phyloP scores from a whole-genome alignment of 1,284 basidiomycete genomes.

The Apiotrichum sp. region DNA sequence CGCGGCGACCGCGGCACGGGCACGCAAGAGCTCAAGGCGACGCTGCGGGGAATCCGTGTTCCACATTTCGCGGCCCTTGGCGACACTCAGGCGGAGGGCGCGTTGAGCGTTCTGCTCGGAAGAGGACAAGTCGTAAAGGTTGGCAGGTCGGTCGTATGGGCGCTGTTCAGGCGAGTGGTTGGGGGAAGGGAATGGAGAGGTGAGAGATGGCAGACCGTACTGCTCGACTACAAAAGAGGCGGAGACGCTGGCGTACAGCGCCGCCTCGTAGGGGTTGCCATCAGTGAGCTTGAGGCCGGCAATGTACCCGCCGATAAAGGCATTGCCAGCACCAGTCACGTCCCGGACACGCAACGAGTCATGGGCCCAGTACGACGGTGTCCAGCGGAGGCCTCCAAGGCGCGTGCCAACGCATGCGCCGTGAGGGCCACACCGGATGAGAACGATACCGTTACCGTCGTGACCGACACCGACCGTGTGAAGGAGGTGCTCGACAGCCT shows the following conservation, averaged over 20 bases:
- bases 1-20: not conserved
- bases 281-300: constrained; percentile 29
- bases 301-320: constrained; percentile 40
- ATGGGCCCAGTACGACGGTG: constrained; percentile 30
- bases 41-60: constrained; percentile 30
- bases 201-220: constrained; percentile 28
- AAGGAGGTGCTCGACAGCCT: constrained; percentile 25
- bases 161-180: not conserved
- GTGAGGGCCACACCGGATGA: constrained; percentile 37
- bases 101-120: not conserved
- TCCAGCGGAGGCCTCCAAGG: constrained; percentile 26
- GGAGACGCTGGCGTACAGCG: constrained; percentile 35
- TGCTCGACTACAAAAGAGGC: constrained; percentile 42
- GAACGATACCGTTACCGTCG: constrained; percentile 26
- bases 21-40: constrained; percentile 14
- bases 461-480: constrained; percentile 24
- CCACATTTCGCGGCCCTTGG: constrained; percentile 22
- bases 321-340: constrained; percentile 42
- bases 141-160: not conserved
- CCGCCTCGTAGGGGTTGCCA: constrained; percentile 35
- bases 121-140: not conserved
- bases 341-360: constrained; percentile 26
- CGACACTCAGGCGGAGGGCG: not conserved
- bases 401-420: constrained; percentile 38
- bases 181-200: not conserved